phyloP scores from a whole-genome alignment of 371 early-diverging fungal genomes.

The Neoconidiobolus thromboides region DNA sequence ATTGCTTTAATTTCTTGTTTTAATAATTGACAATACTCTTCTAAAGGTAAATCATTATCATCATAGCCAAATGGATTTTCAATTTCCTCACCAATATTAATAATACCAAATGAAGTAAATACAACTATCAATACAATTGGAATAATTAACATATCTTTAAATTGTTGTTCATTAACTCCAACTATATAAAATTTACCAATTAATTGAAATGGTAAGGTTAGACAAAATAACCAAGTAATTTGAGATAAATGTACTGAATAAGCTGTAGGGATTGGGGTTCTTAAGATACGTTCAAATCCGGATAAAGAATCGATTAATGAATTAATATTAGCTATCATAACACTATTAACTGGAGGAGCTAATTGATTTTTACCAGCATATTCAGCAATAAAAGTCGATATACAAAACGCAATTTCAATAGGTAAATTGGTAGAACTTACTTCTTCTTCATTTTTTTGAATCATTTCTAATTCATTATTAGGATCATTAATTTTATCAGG shows the following conservation, averaged over 20 bases:
- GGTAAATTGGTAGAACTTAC: conserved; percentile 20
- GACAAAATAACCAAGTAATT: conserved; percentile 41
- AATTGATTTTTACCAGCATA: conserved; percentile 10
- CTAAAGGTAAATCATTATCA: conserved; percentile 18
- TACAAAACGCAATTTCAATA: conserved; percentile 20
- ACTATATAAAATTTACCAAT: conserved; percentile 21
- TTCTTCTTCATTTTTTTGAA: background rate
- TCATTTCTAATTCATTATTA: background rate
- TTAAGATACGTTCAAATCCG: conserved; percentile 52
- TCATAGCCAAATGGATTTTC: conserved; percentile 56
- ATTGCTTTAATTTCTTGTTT: conserved; percentile 16
- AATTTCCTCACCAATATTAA: conserved; percentile 45
- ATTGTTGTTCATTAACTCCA: conserved; percentile 7
- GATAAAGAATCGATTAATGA: conserved; percentile 21
- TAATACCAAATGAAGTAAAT: conserved; percentile 29
- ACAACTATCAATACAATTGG: conserved; percentile 26
- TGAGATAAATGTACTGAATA: conserved; percentile 63
- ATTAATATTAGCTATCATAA: conserved; percentile 16
- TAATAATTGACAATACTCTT: conserved; percentile 16
- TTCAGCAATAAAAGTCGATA: conserved; percentile 17
- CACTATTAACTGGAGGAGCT: conserved; percentile 14
- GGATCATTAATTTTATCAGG: conserved; percentile 12
- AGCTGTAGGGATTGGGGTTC: conserved; percentile 68
- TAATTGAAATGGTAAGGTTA: conserved; percentile 48
- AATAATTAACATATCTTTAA: conserved; percentile 26